Evolutionary conservation across 2,329 filamentous ascomycete genomes (phyloP), one percentile per base, ranked within the genome.

Genomic region (Neocucurbitaria cava): DNA sequence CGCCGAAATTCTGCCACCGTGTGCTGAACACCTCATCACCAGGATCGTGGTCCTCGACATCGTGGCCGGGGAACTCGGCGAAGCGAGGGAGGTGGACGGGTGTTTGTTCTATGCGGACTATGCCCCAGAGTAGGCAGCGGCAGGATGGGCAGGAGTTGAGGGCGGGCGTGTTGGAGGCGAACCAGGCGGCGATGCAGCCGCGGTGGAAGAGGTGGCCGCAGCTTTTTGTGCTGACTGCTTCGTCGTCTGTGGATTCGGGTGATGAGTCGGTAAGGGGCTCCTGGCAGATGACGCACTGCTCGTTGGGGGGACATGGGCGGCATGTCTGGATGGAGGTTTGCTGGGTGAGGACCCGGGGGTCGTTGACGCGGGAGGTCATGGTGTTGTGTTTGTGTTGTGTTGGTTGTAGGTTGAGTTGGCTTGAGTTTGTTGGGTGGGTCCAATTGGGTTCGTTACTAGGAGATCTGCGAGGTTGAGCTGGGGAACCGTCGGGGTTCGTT

Each of bases 111-210:
- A 35, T 15, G 5, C n/a, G 15, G 17, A n/a, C 13, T 3, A 15
- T 5, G 15, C 40, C 52, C 15, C 23, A 54, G 18, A 42, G 26
- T 2, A 49, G 11, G 8, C n/a, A 26, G 15, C 52, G 46, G 13
- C 49, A 46, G 9, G 49, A 3, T 0, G 52, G 46, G 15, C 52
- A 54, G 8, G 46, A 36, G 41, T 46, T 49, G 1, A 56, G 33
- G 17, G 24, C 38, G 9, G 48, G 73, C 67, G 20, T 64, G 20
- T 61, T 66, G 1, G 45, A 54, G 3, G n/a, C 20, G 23, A 44
- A 42, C 52, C 52, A 54, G 1, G 33, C 15, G 1, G 26, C 26
- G 24, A 49, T 45, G 33, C 52, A 49, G 26, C 17, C 26, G 3
- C 41, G 33, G 41, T 51, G 49, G 41, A 51, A 51, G 35, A 45